Conservation (phyloP, 345 rosid species). For the Anacardium occidentale region DNA sequence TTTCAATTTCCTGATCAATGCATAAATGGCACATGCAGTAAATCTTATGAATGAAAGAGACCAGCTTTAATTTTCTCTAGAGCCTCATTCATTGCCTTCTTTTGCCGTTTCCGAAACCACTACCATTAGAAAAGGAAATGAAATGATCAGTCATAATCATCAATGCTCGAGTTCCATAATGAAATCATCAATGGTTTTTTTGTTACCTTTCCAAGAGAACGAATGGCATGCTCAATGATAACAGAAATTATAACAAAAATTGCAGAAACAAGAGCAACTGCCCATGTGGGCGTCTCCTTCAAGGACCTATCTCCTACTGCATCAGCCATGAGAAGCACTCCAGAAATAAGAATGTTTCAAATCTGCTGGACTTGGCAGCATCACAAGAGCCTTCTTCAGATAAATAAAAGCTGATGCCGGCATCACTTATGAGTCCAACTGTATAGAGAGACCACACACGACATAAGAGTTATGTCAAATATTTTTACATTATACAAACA, state of each 20-base stretch:
- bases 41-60: not conserved
- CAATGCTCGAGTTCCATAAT: not conserved
- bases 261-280: conserved; percentile 41
- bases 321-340: conserved; percentile 20
- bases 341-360: not conserved
- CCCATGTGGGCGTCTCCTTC: conserved; percentile 45
- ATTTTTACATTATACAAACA: no score
- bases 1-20: not conserved
- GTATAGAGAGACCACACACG: no score
- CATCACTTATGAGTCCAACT: not conserved
- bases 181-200: not conserved
- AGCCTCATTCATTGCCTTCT: conserved; percentile 44
- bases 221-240: conserved; percentile 31
- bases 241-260: conserved; percentile 36
- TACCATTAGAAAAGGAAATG: not conserved
- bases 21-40: not conserved
- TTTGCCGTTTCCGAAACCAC: conserved; percentile 39
- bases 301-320: conserved; percentile 30
- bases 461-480: no score
- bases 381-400: not conserved
- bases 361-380: not conserved
- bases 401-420: conserved; percentile 16
- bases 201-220: conserved; percentile 29
- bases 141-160: not conserved
- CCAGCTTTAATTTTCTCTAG: conserved; percentile 48